Percentiles rank a stretch among this genome's conserved stretches.
phyloP scores from a whole-genome alignment of 2,329 filamentous ascomycete genomes.

The Ophiostoma perfectum region DNA sequence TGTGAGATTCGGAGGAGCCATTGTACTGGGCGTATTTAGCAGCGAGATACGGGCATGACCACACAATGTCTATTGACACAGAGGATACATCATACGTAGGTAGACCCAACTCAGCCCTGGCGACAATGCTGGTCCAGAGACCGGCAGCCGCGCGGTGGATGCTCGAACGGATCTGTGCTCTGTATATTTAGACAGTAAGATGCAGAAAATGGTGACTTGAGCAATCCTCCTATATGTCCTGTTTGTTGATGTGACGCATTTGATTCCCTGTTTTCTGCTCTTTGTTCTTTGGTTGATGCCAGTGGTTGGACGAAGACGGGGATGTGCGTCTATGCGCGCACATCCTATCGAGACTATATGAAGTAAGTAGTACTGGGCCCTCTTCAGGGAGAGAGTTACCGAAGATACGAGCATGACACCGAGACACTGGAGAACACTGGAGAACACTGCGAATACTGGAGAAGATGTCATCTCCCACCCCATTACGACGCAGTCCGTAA shows the following conservation, averaged over 20 bases:
- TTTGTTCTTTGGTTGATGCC: too few relatives aligned
- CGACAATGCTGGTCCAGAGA: too few relatives aligned
- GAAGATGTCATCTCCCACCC: slow-evolving; percentile 4
- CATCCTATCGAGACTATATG: too few relatives aligned
- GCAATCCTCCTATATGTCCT: not conserved
- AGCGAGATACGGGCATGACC: too few relatives aligned
- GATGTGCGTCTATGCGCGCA: too few relatives aligned
- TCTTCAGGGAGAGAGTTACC: not conserved
- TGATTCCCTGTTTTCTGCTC: not conserved
- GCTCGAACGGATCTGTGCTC: not conserved
- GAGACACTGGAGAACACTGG: not conserved
- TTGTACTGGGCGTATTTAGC: not conserved
- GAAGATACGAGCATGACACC: not conserved
- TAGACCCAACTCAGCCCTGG: not conserved
- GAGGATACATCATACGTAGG: not conserved
- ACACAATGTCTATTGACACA: too few relatives aligned
- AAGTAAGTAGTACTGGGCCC: too few relatives aligned
- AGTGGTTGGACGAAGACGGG: not conserved
- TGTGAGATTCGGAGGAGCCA: not conserved
- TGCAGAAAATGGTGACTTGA: not conserved
- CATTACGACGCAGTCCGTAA: slow-evolving; percentile 7
- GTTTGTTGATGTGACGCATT: not conserved
- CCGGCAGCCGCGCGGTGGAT: not conserved
- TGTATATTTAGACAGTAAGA: not conserved
- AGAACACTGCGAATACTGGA: not conserved